phyloP scores from a whole-genome alignment of 257 asterid genomes.

The Forsythia viridissima region DNA sequence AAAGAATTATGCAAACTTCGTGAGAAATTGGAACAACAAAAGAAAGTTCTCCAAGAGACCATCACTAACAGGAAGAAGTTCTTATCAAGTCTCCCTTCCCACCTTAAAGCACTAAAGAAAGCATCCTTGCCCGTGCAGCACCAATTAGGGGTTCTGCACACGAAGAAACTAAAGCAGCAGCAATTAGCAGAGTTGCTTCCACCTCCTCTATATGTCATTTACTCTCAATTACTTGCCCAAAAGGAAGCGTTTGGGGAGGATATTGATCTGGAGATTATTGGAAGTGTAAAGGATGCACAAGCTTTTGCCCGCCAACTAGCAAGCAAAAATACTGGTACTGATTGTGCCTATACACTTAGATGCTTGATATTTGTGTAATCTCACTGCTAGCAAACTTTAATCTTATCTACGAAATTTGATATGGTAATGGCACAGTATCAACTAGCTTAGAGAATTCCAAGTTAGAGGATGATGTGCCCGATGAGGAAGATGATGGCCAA shows the following conservation, averaged over 20 bases:
- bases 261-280: slow-evolving; percentile 81
- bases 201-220: slow-evolving; percentile 84
- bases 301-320: slow-evolving; percentile 85
- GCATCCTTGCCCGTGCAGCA: slow-evolving; percentile 94
- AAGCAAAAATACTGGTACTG: slow-evolving; percentile 70
- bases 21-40: slow-evolving; percentile 73
- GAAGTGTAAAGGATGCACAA: slow-evolving; percentile 93
- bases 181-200: slow-evolving; percentile 95
- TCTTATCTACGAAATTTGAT: slow-evolving; percentile 20
- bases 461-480: slow-evolving; percentile 78
- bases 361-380: not conserved
- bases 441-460: slow-evolving; percentile 66
- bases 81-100: slow-evolving; percentile 92
- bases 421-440: slow-evolving; percentile 36
- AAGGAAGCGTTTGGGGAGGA: slow-evolving; percentile 93
- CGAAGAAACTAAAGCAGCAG: slow-evolving; percentile 86
- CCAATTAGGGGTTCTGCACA: slow-evolving; percentile 79
- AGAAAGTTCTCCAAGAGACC: slow-evolving; percentile 83
- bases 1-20: slow-evolving; percentile 89
- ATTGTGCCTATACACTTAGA: not conserved
- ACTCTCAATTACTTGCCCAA: slow-evolving; percentile 90
- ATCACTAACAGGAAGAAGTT: slow-evolving; percentile 84
- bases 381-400: slow-evolving; percentile 4
- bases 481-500: slow-evolving; percentile 93
- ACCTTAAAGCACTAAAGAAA: slow-evolving; percentile 92